phyloP scores from a whole-genome alignment of 257 asterid species.

The Haberlea rhodopensis region DNA sequence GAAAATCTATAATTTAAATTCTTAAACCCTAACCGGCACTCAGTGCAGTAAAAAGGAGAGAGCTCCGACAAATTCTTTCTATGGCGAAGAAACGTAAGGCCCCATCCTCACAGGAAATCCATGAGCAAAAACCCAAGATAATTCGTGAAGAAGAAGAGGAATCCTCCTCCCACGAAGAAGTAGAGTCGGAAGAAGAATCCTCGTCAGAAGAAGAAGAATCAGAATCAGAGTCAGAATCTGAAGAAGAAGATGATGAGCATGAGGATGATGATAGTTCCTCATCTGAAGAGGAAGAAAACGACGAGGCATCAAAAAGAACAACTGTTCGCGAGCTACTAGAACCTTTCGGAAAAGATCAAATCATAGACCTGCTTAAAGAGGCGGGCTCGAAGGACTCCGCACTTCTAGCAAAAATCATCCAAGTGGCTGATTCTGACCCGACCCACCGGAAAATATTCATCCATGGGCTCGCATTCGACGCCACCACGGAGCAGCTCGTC shows the following conservation, averaged over 20 bases:
- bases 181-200: slow-evolving; percentile 25
- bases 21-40: slow-evolving; percentile 28
- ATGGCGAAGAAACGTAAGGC: slow-evolving; percentile 56
- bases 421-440: slow-evolving; percentile 62
- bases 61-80: slow-evolving; percentile 19
- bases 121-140: slow-evolving; percentile 31
- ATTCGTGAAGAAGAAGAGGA: slow-evolving; percentile 29
- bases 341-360: slow-evolving; percentile 63
- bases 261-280: slow-evolving; percentile 23
- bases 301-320: slow-evolving; percentile 41
- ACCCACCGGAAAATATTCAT: slow-evolving; percentile 65
- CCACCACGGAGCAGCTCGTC: slow-evolving; percentile 54
- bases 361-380: slow-evolving; percentile 53
- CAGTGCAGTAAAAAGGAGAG: neutral
- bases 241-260: slow-evolving; percentile 30
- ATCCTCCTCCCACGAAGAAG: slow-evolving; percentile 31
- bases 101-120: slow-evolving; percentile 30
- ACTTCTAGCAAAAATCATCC: slow-evolving; percentile 35
- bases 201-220: slow-evolving; percentile 28
- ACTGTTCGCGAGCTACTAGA: slow-evolving; percentile 47
- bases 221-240: neutral
- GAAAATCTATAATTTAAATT: too few relatives aligned
- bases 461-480: slow-evolving; percentile 67
- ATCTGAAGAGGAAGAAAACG: slow-evolving; percentile 37
- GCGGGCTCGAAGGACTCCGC: slow-evolving; percentile 46